Evolutionary conservation across 495 filamentous ascomycete species (phyloP).

Genomic region (Jackrogersella multiformis): DNA sequence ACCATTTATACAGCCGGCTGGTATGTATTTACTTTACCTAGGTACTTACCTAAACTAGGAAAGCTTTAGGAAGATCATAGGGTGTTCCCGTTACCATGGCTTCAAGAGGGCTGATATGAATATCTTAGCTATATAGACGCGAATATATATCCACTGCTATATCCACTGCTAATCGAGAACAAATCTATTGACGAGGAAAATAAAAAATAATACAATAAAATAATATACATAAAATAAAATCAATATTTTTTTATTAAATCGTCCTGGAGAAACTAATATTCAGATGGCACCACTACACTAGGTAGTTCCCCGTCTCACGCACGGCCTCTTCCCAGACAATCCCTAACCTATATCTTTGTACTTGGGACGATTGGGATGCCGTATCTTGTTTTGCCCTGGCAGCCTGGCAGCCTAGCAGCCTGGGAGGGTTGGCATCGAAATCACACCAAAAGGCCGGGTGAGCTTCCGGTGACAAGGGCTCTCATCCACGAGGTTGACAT

Average conservation of each 20-base stretch:
- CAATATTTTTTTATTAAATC: constrained; percentile 8
- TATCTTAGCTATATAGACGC: constrained; percentile 7
- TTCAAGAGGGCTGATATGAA: background rate
- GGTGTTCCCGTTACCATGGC: constrained; percentile 8
- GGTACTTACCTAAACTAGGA: background rate
- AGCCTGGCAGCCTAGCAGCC: too few species aligned
- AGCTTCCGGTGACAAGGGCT: constrained; percentile 36
- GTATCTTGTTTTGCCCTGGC: constrained; percentile 18
- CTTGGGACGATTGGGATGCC: constrained; percentile 25
- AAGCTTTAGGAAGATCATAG: background rate
- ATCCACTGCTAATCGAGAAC: background rate
- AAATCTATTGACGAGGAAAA: background rate
- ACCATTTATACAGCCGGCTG: background rate
- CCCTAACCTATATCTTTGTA: constrained; percentile 26
- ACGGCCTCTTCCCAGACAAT: constrained; percentile 21
- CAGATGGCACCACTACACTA: constrained; percentile 6
- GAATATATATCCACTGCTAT: constrained; percentile 15
- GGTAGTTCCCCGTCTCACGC: constrained; percentile 32
- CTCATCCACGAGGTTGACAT: background rate
- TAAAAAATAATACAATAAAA: constrained; percentile 11
- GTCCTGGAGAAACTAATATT: constrained; percentile 8
- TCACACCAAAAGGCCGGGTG: constrained; percentile 29
- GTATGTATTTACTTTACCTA: too few species aligned
- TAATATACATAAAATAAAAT: constrained; percentile 18
- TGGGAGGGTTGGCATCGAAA: constrained; percentile 20